A percentile compares a stretch with the other conserved stretches of the same genome.
Conservation (phyloP, 768 basidiomycete species). For the Termitomyces sp. region DNA sequence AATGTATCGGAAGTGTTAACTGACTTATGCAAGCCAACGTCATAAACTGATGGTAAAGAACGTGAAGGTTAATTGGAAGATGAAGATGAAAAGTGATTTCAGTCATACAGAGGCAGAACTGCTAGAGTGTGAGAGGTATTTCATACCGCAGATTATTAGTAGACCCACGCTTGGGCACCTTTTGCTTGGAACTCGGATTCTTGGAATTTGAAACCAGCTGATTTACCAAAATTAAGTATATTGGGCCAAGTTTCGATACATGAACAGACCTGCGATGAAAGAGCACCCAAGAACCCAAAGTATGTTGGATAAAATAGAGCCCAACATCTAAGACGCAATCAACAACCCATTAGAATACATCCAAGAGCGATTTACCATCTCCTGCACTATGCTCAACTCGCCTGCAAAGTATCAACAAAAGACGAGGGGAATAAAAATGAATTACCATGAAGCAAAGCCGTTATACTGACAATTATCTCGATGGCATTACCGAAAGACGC, state of each 20-base stretch:
- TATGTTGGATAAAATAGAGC: constrained; percentile 87
- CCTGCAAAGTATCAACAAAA: constrained; percentile 34
- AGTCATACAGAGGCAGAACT: constrained; percentile 46
- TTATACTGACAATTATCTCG: constrained; percentile 87
- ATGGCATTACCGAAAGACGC: constrained; percentile 83
- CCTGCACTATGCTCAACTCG: constrained; percentile 87
- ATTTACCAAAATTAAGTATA: neutral
- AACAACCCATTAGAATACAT: neutral
- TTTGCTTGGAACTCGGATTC: constrained; percentile 79
- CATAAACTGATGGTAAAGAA: constrained; percentile 69
- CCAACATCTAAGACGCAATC: constrained; percentile 60
- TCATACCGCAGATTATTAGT: neutral
- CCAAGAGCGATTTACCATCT: constrained; percentile 55
- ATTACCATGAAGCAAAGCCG: constrained; percentile 77
- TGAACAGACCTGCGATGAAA: constrained; percentile 71
- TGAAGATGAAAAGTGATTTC: neutral
- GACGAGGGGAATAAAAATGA: neutral
- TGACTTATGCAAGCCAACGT: constrained; percentile 82
- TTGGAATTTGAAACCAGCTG: constrained; percentile 60
- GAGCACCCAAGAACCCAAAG: constrained; percentile 89
- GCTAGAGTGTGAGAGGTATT: constrained; percentile 6
- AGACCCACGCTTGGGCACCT: constrained; percentile 80
- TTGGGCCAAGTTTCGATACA: neutral
- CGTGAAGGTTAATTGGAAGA: constrained; percentile 6
- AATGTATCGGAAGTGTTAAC: constrained; percentile 26